Conservation (phyloP, 1,284 basidiomycete species). For the Athelia sp. region DNA sequence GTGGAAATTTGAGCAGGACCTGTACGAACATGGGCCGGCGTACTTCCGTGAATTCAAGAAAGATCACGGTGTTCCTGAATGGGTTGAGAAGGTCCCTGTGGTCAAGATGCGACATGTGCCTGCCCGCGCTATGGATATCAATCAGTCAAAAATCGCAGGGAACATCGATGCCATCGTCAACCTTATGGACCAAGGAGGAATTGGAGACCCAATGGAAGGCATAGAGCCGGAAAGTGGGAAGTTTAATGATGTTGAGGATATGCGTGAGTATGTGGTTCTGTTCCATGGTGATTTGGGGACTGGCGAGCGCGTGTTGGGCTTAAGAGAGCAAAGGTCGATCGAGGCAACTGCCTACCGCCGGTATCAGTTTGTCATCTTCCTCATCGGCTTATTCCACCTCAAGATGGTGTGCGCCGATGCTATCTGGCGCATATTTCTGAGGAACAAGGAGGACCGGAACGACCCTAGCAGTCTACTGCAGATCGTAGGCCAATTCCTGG, state of each 20-base stretch:
- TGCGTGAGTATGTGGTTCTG: conserved; percentile 7
- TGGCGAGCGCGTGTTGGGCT: conserved; percentile 12
- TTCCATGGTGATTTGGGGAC: conserved; percentile 23
- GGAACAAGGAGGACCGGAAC: conserved; percentile 4
- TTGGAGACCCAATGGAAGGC: no score
- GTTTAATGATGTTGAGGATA: background rate
- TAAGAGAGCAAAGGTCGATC: no score
- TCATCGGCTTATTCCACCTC: no score
- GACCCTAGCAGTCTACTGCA: no score
- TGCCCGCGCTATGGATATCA: no score
- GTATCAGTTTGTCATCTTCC: no score
- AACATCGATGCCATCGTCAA: no score
- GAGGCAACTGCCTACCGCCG: no score
- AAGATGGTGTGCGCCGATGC: conserved; percentile 28
- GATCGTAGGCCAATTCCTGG: conserved; percentile 15
- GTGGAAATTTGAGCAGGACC: conserved; percentile 9
- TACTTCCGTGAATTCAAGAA: conserved; percentile 6
- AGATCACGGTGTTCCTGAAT: conserved; percentile 3
- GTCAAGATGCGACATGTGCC: no score
- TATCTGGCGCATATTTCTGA: conserved; percentile 19
- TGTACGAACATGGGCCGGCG: conserved; percentile 6
- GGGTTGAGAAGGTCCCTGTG: no score
- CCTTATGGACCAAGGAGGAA: no score
- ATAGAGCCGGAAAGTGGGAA: background rate
- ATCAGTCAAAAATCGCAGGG: no score